These are phyloP conservation scores for Sporisorium graminicola DNA, from an alignment of 1,284 basidiomycete species.

Conservation along the genomic window DNA sequence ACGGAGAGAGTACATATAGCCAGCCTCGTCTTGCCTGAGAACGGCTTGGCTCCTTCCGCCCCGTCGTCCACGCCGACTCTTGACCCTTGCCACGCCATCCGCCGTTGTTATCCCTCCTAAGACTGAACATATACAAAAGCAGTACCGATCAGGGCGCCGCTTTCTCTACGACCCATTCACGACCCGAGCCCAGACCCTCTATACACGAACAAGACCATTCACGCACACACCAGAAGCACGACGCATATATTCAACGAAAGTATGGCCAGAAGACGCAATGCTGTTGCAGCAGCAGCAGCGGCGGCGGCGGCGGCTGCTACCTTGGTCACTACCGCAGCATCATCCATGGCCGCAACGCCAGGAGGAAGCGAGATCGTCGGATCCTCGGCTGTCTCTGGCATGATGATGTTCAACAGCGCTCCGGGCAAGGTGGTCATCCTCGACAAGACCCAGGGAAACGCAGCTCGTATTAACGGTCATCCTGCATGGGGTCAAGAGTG, in stretches of 20 bases:
- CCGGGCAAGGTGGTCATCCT: slow-evolving; percentile 67
- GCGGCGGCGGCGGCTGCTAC: slow-evolving; percentile 25
- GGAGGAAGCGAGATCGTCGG: slow-evolving; percentile 50
- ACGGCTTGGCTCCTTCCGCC: neutral
- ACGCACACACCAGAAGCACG: neutral
- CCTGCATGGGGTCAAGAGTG: slow-evolving; percentile 60
- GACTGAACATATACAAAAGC: neutral
- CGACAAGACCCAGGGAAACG: slow-evolving; percentile 70
- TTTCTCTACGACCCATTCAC: neutral
- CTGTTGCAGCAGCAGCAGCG: slow-evolving; percentile 21
- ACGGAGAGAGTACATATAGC: slow-evolving; percentile 5
- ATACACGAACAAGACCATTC: neutral
- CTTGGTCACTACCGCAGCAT: slow-evolving; percentile 17
- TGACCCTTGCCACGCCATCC: slow-evolving; percentile 4
- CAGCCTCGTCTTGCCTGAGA: neutral
- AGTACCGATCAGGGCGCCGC: neutral
- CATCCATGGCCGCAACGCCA: slow-evolving; percentile 41
- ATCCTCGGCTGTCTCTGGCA: slow-evolving; percentile 58
- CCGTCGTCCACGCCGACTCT: neutral
- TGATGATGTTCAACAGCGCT: slow-evolving; percentile 63
- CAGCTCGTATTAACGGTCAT: slow-evolving; percentile 42
- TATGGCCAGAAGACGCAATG: slow-evolving; percentile 22
- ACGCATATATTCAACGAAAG: neutral
- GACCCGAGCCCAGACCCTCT: neutral
- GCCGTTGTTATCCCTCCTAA: neutral